Evolutionary conservation across 805 yeast genomes (phyloP), one percentile per base, ranked within the genome.

Genomic region (Yamadazyma laniorum): DNA sequence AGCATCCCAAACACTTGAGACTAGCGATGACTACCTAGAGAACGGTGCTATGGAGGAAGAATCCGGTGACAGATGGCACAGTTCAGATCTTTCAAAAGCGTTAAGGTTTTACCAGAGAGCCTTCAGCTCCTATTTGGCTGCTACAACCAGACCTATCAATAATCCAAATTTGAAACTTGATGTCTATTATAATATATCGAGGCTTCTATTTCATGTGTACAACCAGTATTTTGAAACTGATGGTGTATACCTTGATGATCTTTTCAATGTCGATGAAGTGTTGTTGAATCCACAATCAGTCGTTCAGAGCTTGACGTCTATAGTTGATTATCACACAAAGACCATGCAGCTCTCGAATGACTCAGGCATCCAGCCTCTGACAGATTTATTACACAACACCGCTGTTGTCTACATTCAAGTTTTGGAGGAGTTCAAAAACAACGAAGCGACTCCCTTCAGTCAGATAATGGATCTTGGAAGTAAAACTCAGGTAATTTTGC

Each of bases 21-120:
- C 79, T 1, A 67, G 74, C 0, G 77, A 74, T 22, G 86, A 79
- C 3, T 71, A 51, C 36, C 64, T 80, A n/a, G 79, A 75, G 22
- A 61, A 61, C 35, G 91, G 80, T 1, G 67, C 80, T 1, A 64
- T 63, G 8, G 79, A 77, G 39, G 91, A 83, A 52, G 90, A 83
- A 42, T 72, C 77, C n/a, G 91, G 87, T 0, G 90, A 83, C 51
- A 56, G 90, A 32, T 84, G 89, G 88, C 54, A 77, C 5, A 65
- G 77, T 1, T 77, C 86, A 0, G 90, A 83, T 48, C 53, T 81
- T 5, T 61, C 83, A 8, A 83, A 84, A 47, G 75, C 81, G 0
- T 55, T 83, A 9, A 55, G 90, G 27, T 82, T 82, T 47, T 83
- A 81, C 53, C 81, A 80, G 47, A 61, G 71, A 35, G 82, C 88